Conservation (phyloP, 2,329 filamentous ascomycete genomes). For the Arthrinium phaeospermum region DNA sequence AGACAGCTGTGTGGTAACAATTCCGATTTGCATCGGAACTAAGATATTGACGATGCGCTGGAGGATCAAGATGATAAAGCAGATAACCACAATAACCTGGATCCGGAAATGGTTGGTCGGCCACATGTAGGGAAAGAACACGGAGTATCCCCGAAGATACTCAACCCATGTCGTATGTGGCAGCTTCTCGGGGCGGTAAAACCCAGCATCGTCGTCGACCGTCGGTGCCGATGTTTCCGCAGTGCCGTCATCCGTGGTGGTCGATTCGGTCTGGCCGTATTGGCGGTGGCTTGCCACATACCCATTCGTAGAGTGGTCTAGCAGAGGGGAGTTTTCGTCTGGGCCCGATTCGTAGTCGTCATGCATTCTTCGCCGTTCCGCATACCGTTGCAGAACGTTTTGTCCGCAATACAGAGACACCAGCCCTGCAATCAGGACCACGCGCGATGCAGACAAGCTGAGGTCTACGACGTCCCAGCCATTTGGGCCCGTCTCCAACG, state of each 20-base stretch:
- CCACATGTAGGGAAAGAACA: conserved; percentile 98
- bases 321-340: conserved; percentile 68
- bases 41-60: conserved; percentile 87
- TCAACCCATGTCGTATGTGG: conserved; percentile 95
- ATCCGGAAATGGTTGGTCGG: conserved; percentile 77
- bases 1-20: conserved; percentile 75
- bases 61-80: conserved; percentile 78
- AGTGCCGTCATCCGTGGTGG: background rate
- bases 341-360: conserved; percentile 46
- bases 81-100: conserved; percentile 79
- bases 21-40: conserved; percentile 81
- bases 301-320: conserved; percentile 43
- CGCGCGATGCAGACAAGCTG: conserved; percentile 68
- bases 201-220: conserved; percentile 73
- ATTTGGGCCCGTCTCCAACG: conserved; percentile 40
- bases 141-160: conserved; percentile 87
- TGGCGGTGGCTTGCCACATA: conserved; percentile 24
- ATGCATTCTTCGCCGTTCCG: conserved; percentile 46
- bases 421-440: conserved; percentile 68
- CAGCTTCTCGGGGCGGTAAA: conserved; percentile 86
- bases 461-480: conserved; percentile 70
- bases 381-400: conserved; percentile 49
- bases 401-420: conserved; percentile 65
- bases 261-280: conserved; percentile 28
- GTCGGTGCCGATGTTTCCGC: conserved; percentile 31